Percentiles rank a stretch among this genome's conserved stretches.
These are phyloP conservation scores for Wickerhamiella australiensis DNA, from an alignment of 805 yeast species.

Conservation along the genomic window DNA sequence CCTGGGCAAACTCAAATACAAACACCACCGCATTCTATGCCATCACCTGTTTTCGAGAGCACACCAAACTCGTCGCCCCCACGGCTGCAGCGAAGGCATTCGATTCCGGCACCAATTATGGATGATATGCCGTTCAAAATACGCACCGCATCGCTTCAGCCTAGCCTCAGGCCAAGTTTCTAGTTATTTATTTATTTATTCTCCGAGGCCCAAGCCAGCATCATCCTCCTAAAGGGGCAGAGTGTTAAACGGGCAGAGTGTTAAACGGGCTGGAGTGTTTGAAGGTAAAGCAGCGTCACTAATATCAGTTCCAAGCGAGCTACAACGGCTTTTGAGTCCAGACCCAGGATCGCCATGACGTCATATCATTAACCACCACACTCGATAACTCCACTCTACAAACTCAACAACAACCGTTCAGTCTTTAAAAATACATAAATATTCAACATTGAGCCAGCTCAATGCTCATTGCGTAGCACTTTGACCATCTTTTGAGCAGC, in stretches of 20 bases:
- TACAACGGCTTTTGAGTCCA: too few relatives aligned
- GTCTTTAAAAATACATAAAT: too few relatives aligned
- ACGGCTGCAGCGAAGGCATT: conserved; percentile 3
- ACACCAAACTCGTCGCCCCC: conserved; percentile 4
- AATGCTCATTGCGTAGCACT: neutral
- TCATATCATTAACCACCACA: neutral
- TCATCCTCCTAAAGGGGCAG: too few relatives aligned
- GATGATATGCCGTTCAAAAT: conserved; percentile 10
- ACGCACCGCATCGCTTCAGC: conserved; percentile 20
- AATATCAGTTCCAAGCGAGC: too few relatives aligned
- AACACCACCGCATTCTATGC: neutral
- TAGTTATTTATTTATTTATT: neutral
- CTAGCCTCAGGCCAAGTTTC: neutral
- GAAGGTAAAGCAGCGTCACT: too few relatives aligned
- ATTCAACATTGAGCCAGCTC: neutral
- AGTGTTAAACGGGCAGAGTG: too few relatives aligned
- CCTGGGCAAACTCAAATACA: neutral
- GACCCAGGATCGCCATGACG: too few relatives aligned
- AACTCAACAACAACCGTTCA: neutral
- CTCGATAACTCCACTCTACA: too few relatives aligned
- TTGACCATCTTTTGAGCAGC: neutral
- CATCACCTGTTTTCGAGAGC: conserved; percentile 2
- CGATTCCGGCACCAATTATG: conserved; percentile 4
- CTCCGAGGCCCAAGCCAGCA: neutral
- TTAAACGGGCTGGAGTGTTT: too few relatives aligned